phyloP scores from a whole-genome alignment of 805 yeast genomes.

The Cyberlindnera suaveolens region DNA sequence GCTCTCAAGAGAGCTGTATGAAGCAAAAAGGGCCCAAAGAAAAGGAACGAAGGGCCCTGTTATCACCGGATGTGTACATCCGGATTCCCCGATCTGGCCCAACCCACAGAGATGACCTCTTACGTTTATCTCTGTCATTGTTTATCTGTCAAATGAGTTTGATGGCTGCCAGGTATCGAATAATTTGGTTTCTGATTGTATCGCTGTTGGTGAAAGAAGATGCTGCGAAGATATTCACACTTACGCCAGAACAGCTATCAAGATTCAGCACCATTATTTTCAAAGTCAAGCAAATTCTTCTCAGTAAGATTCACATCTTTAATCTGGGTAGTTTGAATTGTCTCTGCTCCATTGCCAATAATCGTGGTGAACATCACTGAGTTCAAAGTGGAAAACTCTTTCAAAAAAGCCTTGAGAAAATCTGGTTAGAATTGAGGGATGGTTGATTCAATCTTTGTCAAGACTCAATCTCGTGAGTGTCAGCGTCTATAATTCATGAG shows the following conservation, averaged over 20 bases:
- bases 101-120: too few relatives aligned
- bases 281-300: slow-evolving; percentile 83
- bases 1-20: too few relatives aligned
- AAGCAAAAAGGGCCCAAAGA: too few relatives aligned
- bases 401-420: slow-evolving; percentile 58
- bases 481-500: slow-evolving; percentile 36
- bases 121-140: too few relatives aligned
- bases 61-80: too few relatives aligned
- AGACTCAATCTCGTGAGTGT: slow-evolving; percentile 45
- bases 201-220: slow-evolving; percentile 42
- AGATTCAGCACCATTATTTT: slow-evolving; percentile 46
- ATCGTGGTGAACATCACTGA: slow-evolving; percentile 88
- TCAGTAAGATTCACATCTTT: slow-evolving; percentile 77
- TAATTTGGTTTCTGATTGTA: slow-evolving; percentile 21
- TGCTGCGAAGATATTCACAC: slow-evolving; percentile 59
- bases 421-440: slow-evolving; percentile 65
- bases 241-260: slow-evolving; percentile 9
- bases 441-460: slow-evolving; percentile 70
- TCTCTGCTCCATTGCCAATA: slow-evolving; percentile 28
- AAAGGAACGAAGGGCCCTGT: too few relatives aligned
- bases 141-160: neutral
- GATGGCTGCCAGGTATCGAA: neutral
- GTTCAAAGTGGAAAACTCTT: slow-evolving; percentile 78
- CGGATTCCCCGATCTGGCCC: too few relatives aligned
- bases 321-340: slow-evolving; percentile 45